Evolutionary conservation across 169 alveolate genomes (phyloP).

Genomic region (Haemoproteus tartakovskyi): DNA sequence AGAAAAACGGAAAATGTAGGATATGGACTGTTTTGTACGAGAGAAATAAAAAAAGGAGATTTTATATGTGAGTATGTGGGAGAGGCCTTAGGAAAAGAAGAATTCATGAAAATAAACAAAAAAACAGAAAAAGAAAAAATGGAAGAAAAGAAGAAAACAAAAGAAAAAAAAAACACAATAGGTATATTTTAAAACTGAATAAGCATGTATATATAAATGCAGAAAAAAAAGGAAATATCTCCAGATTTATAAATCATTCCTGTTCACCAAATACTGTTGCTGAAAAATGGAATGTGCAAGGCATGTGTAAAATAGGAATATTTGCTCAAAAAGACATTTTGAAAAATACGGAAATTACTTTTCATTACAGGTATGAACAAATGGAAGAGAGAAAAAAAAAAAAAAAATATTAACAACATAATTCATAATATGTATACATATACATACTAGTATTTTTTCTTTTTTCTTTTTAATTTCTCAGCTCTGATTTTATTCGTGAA

Average conservation of each 20-base stretch:
- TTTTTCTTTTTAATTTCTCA: too few species aligned
- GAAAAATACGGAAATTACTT: slow-evolving; percentile 95
- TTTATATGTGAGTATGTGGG: slow-evolving; percentile 85
- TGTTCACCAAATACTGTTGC: slow-evolving; percentile 98
- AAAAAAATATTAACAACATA: too few species aligned
- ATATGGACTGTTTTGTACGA: slow-evolving; percentile 77
- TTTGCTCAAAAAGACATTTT: slow-evolving; percentile 90
- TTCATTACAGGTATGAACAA: slow-evolving; percentile 91
- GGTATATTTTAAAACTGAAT: slow-evolving; percentile 86
- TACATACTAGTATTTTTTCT: too few species aligned
- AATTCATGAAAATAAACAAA: slow-evolving; percentile 75
- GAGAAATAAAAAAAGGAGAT: slow-evolving; percentile 73
- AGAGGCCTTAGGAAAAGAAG: slow-evolving; percentile 76
- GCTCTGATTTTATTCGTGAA: too few species aligned
- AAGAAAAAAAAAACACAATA: slow-evolving; percentile 71
- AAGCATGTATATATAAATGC: slow-evolving; percentile 93
- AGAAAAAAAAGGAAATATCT: slow-evolving; percentile 92
- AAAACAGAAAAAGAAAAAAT: slow-evolving; percentile 40
- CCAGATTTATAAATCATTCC: slow-evolving; percentile 95
- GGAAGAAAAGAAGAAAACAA: slow-evolving; percentile 52
- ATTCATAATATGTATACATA: too few species aligned
- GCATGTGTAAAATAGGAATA: slow-evolving; percentile 94
- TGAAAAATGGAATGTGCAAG: slow-evolving; percentile 92
- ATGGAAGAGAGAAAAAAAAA: too few species aligned
- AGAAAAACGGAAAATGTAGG: slow-evolving; percentile 75